These are phyloP conservation scores for Copromyces sp. DNA, from an alignment of 495 filamentous ascomycete genomes.

Conservation along the genomic window DNA sequence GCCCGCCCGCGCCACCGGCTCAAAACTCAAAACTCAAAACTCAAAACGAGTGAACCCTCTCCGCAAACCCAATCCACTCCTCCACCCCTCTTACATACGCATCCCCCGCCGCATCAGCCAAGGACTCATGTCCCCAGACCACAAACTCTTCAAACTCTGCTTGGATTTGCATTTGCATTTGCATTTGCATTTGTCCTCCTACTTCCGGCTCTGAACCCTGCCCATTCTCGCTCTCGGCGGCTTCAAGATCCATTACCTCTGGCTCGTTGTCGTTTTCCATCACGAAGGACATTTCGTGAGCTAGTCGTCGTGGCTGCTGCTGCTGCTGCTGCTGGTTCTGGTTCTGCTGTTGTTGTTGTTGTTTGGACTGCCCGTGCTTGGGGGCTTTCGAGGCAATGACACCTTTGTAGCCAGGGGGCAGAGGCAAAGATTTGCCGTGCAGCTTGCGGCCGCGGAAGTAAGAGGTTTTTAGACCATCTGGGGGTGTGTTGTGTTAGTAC, in stretches of 20 bases:
- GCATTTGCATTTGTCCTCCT: slow-evolving; percentile 45
- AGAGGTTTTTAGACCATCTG: slow-evolving; percentile 43
- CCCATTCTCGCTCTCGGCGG: slow-evolving; percentile 41
- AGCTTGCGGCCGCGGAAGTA: slow-evolving; percentile 83
- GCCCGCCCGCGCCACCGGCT: too few relatives aligned
- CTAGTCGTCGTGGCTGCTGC: background rate
- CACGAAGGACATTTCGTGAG: background rate
- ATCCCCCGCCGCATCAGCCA: slow-evolving; percentile 40
- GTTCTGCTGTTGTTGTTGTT: too few relatives aligned
- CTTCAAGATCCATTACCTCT: slow-evolving; percentile 4
- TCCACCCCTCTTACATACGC: slow-evolving; percentile 53
- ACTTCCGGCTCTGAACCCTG: slow-evolving; percentile 45
- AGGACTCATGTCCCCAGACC: slow-evolving; percentile 70
- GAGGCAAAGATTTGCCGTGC: slow-evolving; percentile 50
- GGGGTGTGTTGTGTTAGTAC: background rate
- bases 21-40: background rate
- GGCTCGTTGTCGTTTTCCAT: background rate
- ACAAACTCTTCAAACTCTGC: slow-evolving; percentile 67
- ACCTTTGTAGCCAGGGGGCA: slow-evolving; percentile 72
- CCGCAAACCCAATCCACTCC: slow-evolving; percentile 78
- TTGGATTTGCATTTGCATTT: slow-evolving; percentile 50
- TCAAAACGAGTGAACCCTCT: slow-evolving; percentile 29
- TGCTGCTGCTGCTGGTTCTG: background rate
- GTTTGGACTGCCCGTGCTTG: background rate
- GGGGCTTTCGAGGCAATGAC: slow-evolving; percentile 23